Percentiles rank a stretch among this genome's conserved stretches.
Evolutionary conservation across 768 basidiomycete species (phyloP).

Genomic region (Cystofilobasidium bisporidii): DNA sequence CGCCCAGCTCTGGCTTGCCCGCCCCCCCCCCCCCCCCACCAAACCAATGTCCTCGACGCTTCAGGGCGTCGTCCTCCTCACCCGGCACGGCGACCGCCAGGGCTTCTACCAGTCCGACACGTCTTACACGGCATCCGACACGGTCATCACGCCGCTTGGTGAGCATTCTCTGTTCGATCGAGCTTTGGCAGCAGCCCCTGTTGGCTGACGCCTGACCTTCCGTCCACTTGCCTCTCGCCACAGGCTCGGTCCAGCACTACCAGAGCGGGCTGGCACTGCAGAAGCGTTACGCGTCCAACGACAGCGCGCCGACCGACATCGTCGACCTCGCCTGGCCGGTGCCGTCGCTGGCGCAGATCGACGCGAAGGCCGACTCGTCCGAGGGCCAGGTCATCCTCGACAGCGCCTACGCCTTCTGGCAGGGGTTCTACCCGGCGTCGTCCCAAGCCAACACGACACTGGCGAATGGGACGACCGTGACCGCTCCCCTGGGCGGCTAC

Average conservation of each 20-base stretch:
- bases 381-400: constrained; percentile 56
- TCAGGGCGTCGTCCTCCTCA: constrained; percentile 25
- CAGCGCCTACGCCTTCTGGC: constrained; percentile 57
- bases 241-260: constrained; percentile 32
- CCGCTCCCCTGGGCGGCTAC: constrained; percentile 57
- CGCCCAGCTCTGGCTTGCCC: no score
- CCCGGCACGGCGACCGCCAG: constrained; percentile 26
- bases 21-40: not conserved
- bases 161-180: no score
- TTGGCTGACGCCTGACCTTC: not conserved
- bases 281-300: constrained; percentile 26
- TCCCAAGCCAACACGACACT: constrained; percentile 49
- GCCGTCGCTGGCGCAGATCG: constrained; percentile 20
- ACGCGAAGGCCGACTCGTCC: constrained; percentile 30
- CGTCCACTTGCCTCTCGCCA: not conserved
- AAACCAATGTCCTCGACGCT: constrained; percentile 13
- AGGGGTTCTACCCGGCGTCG: constrained; percentile 46
- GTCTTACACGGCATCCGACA: constrained; percentile 29
- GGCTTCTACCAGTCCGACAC: constrained; percentile 6
- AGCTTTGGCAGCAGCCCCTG: not conserved
- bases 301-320: constrained; percentile 10
- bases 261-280: constrained; percentile 28
- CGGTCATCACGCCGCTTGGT: constrained; percentile 31
- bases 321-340: constrained; percentile 27
- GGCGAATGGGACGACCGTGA: constrained; percentile 56